phyloP scores from a whole-genome alignment of 2,329 filamentous ascomycete species.

The Ascochyta lentis region DNA sequence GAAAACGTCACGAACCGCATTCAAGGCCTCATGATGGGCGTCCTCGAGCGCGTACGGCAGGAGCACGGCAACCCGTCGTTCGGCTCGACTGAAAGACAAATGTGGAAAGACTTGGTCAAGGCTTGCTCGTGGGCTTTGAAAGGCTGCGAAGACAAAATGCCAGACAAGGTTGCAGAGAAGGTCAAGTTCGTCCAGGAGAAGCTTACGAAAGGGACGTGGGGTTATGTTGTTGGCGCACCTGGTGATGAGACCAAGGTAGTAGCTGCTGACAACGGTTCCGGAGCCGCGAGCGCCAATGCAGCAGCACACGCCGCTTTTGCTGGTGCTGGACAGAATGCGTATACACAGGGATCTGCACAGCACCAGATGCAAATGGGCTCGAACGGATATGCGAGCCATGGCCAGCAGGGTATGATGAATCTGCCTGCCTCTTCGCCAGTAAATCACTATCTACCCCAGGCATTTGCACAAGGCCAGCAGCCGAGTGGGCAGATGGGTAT shows the following conservation, averaged over 20 bases:
- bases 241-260: neutral
- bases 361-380: slow-evolving; percentile 1
- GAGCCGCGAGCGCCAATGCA: slow-evolving; percentile 13
- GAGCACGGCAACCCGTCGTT: slow-evolving; percentile 32
- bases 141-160: slow-evolving; percentile 35
- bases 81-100: slow-evolving; percentile 20
- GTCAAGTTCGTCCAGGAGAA: slow-evolving; percentile 35
- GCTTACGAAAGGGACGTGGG: slow-evolving; percentile 34
- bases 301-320: slow-evolving; percentile 8
- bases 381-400: slow-evolving; percentile 1
- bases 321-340: neutral
- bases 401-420: slow-evolving; percentile 14
- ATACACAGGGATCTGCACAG: slow-evolving; percentile 5
- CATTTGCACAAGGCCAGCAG: neutral
- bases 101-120: slow-evolving; percentile 35
- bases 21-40: slow-evolving; percentile 42
- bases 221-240: slow-evolving; percentile 17
- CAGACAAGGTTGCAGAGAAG: slow-evolving; percentile 33
- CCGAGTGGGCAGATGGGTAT: neutral
- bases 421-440: neutral
- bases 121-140: slow-evolving; percentile 37
- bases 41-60: slow-evolving; percentile 34
- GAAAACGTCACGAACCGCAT: slow-evolving; percentile 32
- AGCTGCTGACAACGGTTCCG: neutral
- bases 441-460: neutral